Base-by-base conservation (phyloP, 495 filamentous ascomycete species). In the Lepidopterella palustris region DNA sequence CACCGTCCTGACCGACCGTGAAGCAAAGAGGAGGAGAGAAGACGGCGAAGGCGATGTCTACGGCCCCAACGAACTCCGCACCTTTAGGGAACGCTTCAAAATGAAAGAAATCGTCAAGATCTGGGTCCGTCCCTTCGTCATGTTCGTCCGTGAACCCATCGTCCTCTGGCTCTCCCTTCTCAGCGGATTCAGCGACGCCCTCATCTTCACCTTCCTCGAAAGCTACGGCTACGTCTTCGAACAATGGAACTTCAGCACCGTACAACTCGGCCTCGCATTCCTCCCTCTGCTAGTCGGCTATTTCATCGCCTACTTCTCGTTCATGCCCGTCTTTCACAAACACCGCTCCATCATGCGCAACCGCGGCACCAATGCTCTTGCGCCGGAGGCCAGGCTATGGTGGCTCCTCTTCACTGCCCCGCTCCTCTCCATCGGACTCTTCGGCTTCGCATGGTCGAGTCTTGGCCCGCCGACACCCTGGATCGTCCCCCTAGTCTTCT, bases 111-210 rank as follows among this genome's bases (percentile, higher is more conserved):
- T 85, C 25, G 55, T 81, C 29, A 53, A 71, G 24, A 82, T 84
- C 10, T 89, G 85, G 85, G 65, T 76, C 29, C 83, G 87, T 5
- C 86, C 87, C 0, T 89, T 90, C 72, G 78, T 81, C 42, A 90
- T 90, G 84, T 87, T 89, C 71, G 60, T 87, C 23, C 83, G 79
- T 0, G 87, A 90, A 64, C 84, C 86, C 1, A 89, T 90, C 62
- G 87, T 89, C 8, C 73, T 87, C 3, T 81, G 76, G 50, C 75
- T 90, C 2, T 89, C 86, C 3, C 73, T 88, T 6, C 82, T 89
- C 26, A 85, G 80, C 24, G 87, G 87, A 42, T 88, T 89, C 75
- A 82, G 79, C 24, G 87, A 89, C 62, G 87, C 86, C 20, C 77
- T 90, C 8, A 86, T 90, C 72, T 85, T 84, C 71, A 85, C 82